These are phyloP conservation scores for Chaetomiaceae sp. DNA, from an alignment of 2,329 filamentous ascomycete species.

Conservation along the genomic window DNA sequence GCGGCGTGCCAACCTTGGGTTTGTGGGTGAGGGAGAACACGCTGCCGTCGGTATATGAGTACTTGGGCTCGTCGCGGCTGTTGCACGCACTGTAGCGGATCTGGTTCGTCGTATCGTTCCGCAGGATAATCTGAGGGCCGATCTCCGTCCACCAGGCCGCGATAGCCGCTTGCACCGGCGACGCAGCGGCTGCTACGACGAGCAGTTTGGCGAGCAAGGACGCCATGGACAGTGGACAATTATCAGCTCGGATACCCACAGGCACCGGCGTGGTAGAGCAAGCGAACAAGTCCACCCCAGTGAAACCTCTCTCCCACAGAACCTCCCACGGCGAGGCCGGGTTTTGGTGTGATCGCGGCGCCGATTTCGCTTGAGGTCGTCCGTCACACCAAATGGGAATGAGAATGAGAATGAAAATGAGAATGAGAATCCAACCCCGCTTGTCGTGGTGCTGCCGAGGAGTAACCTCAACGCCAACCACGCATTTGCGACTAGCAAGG, in stretches of 20 bases:
- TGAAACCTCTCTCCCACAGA: too few species aligned
- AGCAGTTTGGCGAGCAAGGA: conserved; percentile 16
- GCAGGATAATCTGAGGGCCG: conserved; percentile 35
- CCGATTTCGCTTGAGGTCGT: neutral
- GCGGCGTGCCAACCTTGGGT: conserved; percentile 33
- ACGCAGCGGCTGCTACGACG: conserved; percentile 19
- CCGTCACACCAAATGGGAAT: neutral
- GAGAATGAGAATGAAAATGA: too few species aligned
- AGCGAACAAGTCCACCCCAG: too few species aligned
- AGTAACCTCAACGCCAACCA: neutral
- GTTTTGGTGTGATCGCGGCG: neutral
- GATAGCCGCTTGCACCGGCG: conserved; percentile 26
- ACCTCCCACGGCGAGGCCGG: neutral
- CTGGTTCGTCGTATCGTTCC: conserved; percentile 34
- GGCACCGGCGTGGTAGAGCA: too few species aligned
- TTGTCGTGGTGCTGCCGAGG: neutral
- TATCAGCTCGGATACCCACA: too few species aligned
- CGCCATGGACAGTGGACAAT: conserved; percentile 19
- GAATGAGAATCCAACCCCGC: too few species aligned
- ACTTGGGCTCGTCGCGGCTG: conserved; percentile 30
- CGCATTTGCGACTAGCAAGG: neutral
- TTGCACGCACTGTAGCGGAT: conserved; percentile 38
- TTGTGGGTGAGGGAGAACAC: conserved; percentile 27
- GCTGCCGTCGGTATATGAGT: conserved; percentile 34
- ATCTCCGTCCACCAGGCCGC: conserved; percentile 35